Conservation (phyloP, 371 early-diverging fungal genomes). For the Syncephalis plumigaleata region DNA sequence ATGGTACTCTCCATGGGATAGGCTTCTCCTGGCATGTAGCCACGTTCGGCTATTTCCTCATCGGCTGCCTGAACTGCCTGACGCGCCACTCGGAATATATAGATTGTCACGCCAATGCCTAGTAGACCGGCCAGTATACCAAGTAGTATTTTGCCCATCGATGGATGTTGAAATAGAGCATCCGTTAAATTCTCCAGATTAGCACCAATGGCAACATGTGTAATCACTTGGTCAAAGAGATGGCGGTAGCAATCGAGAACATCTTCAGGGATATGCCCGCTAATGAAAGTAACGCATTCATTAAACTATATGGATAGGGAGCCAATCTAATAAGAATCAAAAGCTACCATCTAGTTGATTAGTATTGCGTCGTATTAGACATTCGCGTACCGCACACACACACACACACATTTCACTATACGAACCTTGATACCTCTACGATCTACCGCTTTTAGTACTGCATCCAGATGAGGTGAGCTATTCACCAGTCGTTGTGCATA, state of each 20-base stretch:
- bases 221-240: conserved; percentile 34
- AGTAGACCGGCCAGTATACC: too few relatives aligned
- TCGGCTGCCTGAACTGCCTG: too few relatives aligned
- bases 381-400: neutral
- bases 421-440: conserved; percentile 16
- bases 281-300: conserved; percentile 44
- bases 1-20: too few relatives aligned
- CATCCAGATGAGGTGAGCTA: conserved; percentile 9
- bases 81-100: too few relatives aligned
- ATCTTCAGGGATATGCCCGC: conserved; percentile 28
- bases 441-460: conserved; percentile 16
- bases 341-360: conserved; percentile 17
- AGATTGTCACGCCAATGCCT: too few relatives aligned
- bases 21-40: too few relatives aligned
- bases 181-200: too few relatives aligned
- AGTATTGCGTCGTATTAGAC: neutral
- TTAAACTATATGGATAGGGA: conserved; percentile 58
- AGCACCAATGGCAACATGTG: conserved; percentile 54
- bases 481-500: conserved; percentile 11
- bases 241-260: conserved; percentile 36
- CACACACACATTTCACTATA: too few relatives aligned
- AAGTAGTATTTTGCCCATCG: too few relatives aligned
- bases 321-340: conserved; percentile 46
- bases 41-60: too few relatives aligned
- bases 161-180: too few relatives aligned